Base-by-base conservation (phyloP, 2,329 filamentous ascomycete species). In the Penicillium sp. region DNA sequence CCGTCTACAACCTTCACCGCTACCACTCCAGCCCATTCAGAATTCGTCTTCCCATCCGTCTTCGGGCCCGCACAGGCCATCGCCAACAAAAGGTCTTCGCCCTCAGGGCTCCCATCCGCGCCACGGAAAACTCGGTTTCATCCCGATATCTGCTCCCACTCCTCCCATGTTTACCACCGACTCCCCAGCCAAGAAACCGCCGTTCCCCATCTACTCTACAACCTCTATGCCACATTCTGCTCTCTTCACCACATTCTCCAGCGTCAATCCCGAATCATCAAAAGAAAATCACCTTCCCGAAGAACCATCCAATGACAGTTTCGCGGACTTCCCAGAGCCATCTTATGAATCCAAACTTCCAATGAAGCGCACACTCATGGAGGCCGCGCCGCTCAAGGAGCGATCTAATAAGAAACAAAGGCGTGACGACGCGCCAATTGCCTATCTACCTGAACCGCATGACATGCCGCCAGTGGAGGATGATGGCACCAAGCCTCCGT, bases 401-500 rank as follows among this genome's bases (percentile, higher is more conserved):
- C 82, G 88, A 62, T 78, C 83, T 1, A 71, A 75, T 48, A 96
- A 95, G 80, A 91, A 89, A 76, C 75, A 80, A 47, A 91, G 87
- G 71, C 69, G 80, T 40, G 86, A 89, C 52, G 83, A 86, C 61
- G 75, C 66, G 60, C 69, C 55, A 4, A 59, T 74, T 33, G 76
- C 81, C 57, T 75, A 82, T 25, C 77, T 93, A 5, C 90, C 91
- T 4, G 81, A 88, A 48, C 87, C 88, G 49, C 84, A 89, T 62
- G 88, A 91, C n/a, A 94, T 96, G 79, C 90, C 92, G 6, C 75
- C 81, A 6, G 86, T 97, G 33, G 80, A 88, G 57, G 94, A 97
- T 71, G 91, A 97, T 71, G 93, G 93, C 67, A 81, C 82, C 55
- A 97, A 99, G 74, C 94, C 94, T 6, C 84, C 87, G 6, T 91